Evolutionary conservation across 495 filamentous ascomycete species (phyloP).

Genomic region (Xylaria longipes): DNA sequence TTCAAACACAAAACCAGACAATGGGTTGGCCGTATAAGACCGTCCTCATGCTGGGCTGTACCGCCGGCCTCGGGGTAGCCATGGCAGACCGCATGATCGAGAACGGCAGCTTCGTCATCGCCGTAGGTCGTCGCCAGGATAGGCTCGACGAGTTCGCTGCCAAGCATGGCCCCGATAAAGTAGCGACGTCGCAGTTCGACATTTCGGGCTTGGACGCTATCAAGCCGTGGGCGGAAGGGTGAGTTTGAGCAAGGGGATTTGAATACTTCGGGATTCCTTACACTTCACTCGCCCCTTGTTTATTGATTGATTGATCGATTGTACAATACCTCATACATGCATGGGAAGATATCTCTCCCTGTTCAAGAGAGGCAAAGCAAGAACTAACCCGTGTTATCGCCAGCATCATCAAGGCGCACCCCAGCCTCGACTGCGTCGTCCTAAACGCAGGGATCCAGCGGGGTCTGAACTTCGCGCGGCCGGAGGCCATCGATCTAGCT

Average conservation of each 20-base stretch:
- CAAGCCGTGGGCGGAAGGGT: slow-evolving; percentile 60
- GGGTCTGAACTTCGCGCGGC: slow-evolving; percentile 65
- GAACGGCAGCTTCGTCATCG: slow-evolving; percentile 65
- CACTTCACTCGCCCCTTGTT: background rate
- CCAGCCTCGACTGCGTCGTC: slow-evolving; percentile 61
- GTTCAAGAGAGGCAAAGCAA: background rate
- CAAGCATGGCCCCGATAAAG: slow-evolving; percentile 63
- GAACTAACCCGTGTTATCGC: background rate
- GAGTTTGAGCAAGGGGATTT: slow-evolving; percentile 1
- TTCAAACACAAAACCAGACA: background rate
- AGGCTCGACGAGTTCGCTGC: slow-evolving; percentile 67
- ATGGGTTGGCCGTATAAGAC: slow-evolving; percentile 72
- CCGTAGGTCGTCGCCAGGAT: slow-evolving; percentile 69
- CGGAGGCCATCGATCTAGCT: slow-evolving; percentile 61
- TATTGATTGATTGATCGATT: background rate
- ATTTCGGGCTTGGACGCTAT: slow-evolving; percentile 67
- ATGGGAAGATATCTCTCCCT: background rate
- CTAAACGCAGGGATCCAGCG: slow-evolving; percentile 67
- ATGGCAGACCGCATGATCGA: slow-evolving; percentile 68
- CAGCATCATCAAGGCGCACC: slow-evolving; percentile 63
- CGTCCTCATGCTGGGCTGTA: slow-evolving; percentile 74
- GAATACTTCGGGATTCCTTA: background rate
- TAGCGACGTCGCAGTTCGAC: slow-evolving; percentile 63
- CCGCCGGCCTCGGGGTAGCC: slow-evolving; percentile 72
- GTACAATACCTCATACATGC: background rate